Percentiles rank a stretch among this genome's conserved stretches.
phyloP scores from a whole-genome alignment of 305 asterid species.

The Ilex paraguariensis region DNA sequence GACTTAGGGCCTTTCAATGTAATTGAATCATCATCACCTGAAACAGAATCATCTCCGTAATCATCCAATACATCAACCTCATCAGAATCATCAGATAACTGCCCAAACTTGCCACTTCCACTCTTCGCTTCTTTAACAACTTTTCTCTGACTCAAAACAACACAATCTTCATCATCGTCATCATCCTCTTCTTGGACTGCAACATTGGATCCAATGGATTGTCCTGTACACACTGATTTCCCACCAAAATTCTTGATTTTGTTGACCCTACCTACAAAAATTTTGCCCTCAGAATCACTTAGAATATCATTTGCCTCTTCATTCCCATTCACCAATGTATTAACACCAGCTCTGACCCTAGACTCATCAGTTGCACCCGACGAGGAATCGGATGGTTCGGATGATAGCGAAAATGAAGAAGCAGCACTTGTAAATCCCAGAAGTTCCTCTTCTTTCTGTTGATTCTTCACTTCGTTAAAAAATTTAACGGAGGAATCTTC shows the following conservation, averaged over 20 bases:
- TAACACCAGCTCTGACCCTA: conserved; percentile 19
- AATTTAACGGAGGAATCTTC: conserved; percentile 26
- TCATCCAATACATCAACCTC: conserved; percentile 28
- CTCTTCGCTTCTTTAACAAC: conserved; percentile 26
- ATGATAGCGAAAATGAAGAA: conserved; percentile 38
- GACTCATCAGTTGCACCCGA: conserved; percentile 25
- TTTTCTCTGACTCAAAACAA: conserved; percentile 28
- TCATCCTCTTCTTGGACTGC: conserved; percentile 25
- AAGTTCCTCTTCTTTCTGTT: conserved; percentile 26
- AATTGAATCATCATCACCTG: conserved; percentile 27
- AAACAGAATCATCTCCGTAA: conserved; percentile 31
- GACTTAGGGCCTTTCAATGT: conserved; percentile 46
- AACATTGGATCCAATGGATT: conserved; percentile 24
- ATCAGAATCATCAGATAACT: conserved; percentile 33
- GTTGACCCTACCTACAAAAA: conserved; percentile 17
- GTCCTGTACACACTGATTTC: conserved; percentile 30
- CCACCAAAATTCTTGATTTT: conserved; percentile 18
- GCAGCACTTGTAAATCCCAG: conserved; percentile 37
- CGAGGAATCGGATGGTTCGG: conserved; percentile 37
- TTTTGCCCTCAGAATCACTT: conserved; percentile 19
- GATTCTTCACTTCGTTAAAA: conserved; percentile 27
- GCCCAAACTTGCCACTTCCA: conserved; percentile 32
- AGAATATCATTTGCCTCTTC: conserved; percentile 15
- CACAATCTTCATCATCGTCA: conserved; percentile 31
- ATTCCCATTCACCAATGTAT: conserved; percentile 15